Base-by-base conservation (phyloP, 2,329 filamentous ascomycete genomes). In the Aschersonia sp. region DNA sequence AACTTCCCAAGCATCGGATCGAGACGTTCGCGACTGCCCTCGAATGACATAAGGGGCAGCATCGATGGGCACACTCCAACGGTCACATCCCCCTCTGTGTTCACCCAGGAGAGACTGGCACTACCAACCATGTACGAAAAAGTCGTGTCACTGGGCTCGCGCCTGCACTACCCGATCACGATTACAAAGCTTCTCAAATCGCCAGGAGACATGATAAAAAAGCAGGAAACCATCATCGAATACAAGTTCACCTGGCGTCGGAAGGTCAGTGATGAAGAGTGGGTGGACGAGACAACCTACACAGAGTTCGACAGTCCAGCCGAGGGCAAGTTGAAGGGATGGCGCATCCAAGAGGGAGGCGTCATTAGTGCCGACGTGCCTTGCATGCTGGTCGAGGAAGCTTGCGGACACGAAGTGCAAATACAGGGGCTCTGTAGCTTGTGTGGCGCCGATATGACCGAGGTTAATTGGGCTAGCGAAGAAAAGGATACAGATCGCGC, bases 391-490 rank as follows among this genome's bases (percentile, higher is more conserved):
- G 83, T 98, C 47, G 85, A 95, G 58, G 92, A 98, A 68, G 80
- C 85, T 49, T 98, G 92, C 66, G 77, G 83, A 32, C 92, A 98
- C 66, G 85, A 90, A 57, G 76, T 94, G 41, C 90, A 97, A 64
- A 95, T 87, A 60, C 84, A 85, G 49, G 89, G 89, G 43, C 76
- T 98, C 55, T 98, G 92, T 67, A 87, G 81, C 50, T 78, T 89
- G 52, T 98, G 92, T 65, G 92, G 92, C 53, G 87, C 90, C 66
- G 89, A 97, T 66, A 95, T 98, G 88, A 95, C 87, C 47, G 81
- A 87, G 73, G 77, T 82, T 56, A 85, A 81, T 63, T 96, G 87
- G 76, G 87, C 87, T 48, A 87, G 81, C 50, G 83, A 89, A 53
- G 71, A 79, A 44, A 77, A 79, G 56, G 87, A 94, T 62, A 84